These are phyloP conservation scores for Adansonia madagascariensis DNA, from an alignment of 441 rosid genomes.

Conservation along the genomic window DNA sequence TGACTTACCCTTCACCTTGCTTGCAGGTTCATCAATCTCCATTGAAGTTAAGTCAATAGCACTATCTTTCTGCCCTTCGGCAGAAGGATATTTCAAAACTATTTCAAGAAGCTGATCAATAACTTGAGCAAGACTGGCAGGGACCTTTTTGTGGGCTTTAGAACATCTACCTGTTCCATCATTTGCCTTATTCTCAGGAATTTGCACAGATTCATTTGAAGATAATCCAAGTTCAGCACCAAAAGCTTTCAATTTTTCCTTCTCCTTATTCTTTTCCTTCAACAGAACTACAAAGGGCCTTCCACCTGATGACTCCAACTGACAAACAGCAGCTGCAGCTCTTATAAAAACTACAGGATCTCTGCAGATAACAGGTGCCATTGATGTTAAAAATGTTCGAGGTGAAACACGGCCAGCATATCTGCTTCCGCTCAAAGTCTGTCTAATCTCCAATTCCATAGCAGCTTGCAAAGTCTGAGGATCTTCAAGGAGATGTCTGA, in stretches of 20 bases:
- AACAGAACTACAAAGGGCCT: slow-evolving; percentile 73
- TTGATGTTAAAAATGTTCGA: slow-evolving; percentile 72
- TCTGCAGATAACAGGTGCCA: slow-evolving; percentile 94
- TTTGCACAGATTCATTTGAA: slow-evolving; percentile 67
- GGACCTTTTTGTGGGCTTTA: slow-evolving; percentile 80
- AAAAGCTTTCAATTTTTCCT: slow-evolving; percentile 65
- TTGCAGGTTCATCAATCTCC: slow-evolving; percentile 88
- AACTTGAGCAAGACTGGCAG: slow-evolving; percentile 81
- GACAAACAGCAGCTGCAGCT: slow-evolving; percentile 84
- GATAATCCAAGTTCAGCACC: slow-evolving; percentile 60
- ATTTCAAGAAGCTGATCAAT: slow-evolving; percentile 97
- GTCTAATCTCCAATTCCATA: slow-evolving; percentile 94
- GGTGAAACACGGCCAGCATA: slow-evolving; percentile 74
- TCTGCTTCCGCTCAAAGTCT: slow-evolving; percentile 74
- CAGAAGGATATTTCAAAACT: slow-evolving; percentile 69
- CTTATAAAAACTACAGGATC: slow-evolving; percentile 90
- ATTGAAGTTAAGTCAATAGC: slow-evolving; percentile 48
- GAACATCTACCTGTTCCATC: slow-evolving; percentile 81
- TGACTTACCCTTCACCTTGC: slow-evolving; percentile 87
- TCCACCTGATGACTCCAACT: slow-evolving; percentile 88
- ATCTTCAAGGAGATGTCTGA: slow-evolving; percentile 95
- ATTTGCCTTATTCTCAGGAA: slow-evolving; percentile 72
- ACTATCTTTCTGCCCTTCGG: slow-evolving; percentile 57
- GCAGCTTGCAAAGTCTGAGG: slow-evolving; percentile 96
- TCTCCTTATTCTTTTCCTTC: slow-evolving; percentile 82